Evolutionary conservation across 163 green algal genomes (phyloP).

Genomic region (Chlamydomonas reinhardtii): DNA sequence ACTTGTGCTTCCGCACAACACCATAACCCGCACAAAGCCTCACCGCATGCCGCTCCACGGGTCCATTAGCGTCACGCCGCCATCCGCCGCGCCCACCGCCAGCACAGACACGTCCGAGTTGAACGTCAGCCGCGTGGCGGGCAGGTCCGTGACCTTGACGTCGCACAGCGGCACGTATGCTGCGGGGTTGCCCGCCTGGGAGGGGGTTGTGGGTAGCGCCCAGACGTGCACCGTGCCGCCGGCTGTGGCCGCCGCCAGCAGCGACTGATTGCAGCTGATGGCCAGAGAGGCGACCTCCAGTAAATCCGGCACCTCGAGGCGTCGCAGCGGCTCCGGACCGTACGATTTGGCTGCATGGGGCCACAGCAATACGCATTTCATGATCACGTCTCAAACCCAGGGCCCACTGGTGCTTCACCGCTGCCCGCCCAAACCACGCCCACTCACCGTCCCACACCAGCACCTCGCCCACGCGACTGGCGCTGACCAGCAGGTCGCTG

Average conservation of each 20-base stretch:
- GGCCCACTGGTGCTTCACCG: no score
- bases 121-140: slow-evolving; percentile 31
- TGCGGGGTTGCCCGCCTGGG: no score
- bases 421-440: no score
- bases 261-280: slow-evolving; percentile 19
- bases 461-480: slow-evolving; percentile 37
- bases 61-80: slow-evolving; percentile 45
- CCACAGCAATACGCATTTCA: neutral
- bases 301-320: slow-evolving; percentile 34
- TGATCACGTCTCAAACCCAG: no score
- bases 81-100: slow-evolving; percentile 53
- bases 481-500: slow-evolving; percentile 21
- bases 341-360: slow-evolving; percentile 10
- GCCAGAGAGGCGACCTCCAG: slow-evolving; percentile 31
- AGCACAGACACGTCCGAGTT: slow-evolving; percentile 40
- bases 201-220: neutral
- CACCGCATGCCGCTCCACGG: slow-evolving; percentile 11
- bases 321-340: neutral
- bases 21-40: no score
- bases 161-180: neutral
- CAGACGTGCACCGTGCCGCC: slow-evolving; percentile 43
- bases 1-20: no score
- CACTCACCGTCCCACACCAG: slow-evolving; percentile 35
- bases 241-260: slow-evolving; percentile 32
- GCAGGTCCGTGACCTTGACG: slow-evolving; percentile 49